Conservation (phyloP, 163 green algal species). For the Volvox carteri region DNA sequence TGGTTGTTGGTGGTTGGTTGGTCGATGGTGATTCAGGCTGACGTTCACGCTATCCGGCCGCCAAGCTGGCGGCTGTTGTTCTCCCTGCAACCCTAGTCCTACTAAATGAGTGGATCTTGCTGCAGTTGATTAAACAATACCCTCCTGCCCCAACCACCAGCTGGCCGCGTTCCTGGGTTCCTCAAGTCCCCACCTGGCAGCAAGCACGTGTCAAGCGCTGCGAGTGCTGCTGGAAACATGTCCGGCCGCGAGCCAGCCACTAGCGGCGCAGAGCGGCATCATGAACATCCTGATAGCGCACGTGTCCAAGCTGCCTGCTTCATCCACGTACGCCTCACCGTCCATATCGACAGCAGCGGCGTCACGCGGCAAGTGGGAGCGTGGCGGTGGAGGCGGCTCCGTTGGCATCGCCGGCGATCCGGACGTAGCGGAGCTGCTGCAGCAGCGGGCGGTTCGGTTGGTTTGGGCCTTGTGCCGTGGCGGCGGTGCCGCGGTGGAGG, state of each 20-base stretch:
- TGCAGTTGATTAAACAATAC: no score
- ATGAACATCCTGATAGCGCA: slow-evolving; percentile 11
- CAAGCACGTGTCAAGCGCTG: slow-evolving; percentile 21
- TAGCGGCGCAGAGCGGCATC: not conserved
- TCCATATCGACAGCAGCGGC: not conserved
- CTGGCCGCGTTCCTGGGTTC: slow-evolving; percentile 13
- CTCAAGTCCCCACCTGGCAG: not conserved
- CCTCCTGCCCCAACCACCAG: no score
- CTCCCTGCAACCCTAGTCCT: no score
- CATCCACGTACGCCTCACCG: not conserved
- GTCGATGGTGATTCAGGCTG: no score
- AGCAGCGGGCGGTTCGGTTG: slow-evolving; percentile 35
- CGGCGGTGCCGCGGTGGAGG: slow-evolving; percentile 24
- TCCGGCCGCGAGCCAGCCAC: not conserved
- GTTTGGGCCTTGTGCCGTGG: slow-evolving; percentile 35
- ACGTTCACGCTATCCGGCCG: no score
- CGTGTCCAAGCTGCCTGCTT: not conserved
- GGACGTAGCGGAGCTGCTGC: not conserved
- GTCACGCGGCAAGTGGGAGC: not conserved
- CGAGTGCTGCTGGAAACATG: not conserved
- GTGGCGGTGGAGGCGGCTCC: not conserved
- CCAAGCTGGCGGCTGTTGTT: no score
- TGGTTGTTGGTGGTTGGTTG: no score
- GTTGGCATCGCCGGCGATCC: not conserved
- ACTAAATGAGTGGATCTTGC: no score